Evolutionary conservation across 441 rosid genomes (phyloP).

Genomic region (Raphanus hybrid): DNA sequence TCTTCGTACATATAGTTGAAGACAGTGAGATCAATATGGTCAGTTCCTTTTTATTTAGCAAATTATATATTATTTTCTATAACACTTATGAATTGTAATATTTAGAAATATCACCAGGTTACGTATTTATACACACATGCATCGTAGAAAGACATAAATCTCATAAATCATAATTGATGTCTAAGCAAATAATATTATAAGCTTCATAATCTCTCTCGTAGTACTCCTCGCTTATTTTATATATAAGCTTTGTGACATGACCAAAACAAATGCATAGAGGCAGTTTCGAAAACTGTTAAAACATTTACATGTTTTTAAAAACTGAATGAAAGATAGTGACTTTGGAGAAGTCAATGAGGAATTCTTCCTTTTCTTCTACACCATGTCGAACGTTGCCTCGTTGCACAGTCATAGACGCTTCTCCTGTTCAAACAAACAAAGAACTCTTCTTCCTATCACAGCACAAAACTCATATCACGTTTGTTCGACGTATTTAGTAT

Average conservation of each 20-base stretch:
- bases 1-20: too few species aligned
- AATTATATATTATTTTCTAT: too few species aligned
- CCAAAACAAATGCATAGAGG: neutral
- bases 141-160: too few species aligned
- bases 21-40: too few species aligned
- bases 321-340: neutral
- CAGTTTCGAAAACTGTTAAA: neutral
- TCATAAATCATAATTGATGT: too few species aligned
- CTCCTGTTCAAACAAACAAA: slow-evolving; percentile 51
- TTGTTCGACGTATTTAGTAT: slow-evolving; percentile 9
- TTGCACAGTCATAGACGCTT: slow-evolving; percentile 56
- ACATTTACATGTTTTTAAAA: neutral
- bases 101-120: too few species aligned
- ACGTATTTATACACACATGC: too few species aligned
- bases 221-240: neutral
- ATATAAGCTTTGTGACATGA: too few species aligned
- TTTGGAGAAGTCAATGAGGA: neutral
- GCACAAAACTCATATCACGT: neutral
- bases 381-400: slow-evolving; percentile 48
- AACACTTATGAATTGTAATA: too few species aligned
- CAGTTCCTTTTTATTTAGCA: too few species aligned
- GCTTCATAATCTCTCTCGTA: neutral
- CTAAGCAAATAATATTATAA: too few species aligned
- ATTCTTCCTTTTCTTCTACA: neutral
- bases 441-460: slow-evolving; percentile 1